Conservation (phyloP, 2,329 filamentous ascomycete species). For the Ceratocystis cubensis region DNA sequence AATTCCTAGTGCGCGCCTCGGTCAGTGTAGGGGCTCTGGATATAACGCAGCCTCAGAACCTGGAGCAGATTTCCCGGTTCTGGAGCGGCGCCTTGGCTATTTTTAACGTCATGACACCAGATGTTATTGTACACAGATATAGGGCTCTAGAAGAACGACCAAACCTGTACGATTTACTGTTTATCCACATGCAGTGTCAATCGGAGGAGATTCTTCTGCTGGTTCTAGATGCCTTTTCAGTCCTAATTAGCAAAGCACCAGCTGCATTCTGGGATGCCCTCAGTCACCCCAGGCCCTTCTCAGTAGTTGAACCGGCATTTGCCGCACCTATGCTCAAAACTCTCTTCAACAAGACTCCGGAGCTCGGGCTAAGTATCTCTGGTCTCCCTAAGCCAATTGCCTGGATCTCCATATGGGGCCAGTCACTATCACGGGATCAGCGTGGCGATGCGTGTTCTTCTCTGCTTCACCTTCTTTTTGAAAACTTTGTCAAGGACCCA, state of each 20-base stretch:
- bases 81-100: constrained; percentile 70
- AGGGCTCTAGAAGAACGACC: constrained; percentile 66
- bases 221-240: constrained; percentile 57
- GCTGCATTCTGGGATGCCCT: constrained; percentile 81
- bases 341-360: constrained; percentile 49
- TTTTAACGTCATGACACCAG: constrained; percentile 57
- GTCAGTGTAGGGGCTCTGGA: constrained; percentile 44
- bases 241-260: constrained; percentile 61
- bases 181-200: constrained; percentile 42
- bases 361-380: constrained; percentile 24
- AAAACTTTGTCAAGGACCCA: constrained; percentile 44
- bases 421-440: constrained; percentile 62
- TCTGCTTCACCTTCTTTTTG: constrained; percentile 63
- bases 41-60: constrained; percentile 26
- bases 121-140: constrained; percentile 64
- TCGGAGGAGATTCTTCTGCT: constrained; percentile 50
- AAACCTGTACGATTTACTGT: constrained; percentile 53
- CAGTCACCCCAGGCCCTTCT: constrained; percentile 63
- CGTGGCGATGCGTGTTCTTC: constrained; percentile 68
- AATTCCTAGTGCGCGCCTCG: constrained; percentile 57
- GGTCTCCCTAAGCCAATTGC: constrained; percentile 49
- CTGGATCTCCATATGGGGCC: constrained; percentile 68
- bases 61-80: constrained; percentile 50
- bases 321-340: constrained; percentile 52
- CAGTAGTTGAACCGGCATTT: constrained; percentile 75